Evolutionary conservation across 129 eudicot genomes (phyloP), one percentile per base, ranked within the genome.

Genomic region (Flaveria robusta): DNA sequence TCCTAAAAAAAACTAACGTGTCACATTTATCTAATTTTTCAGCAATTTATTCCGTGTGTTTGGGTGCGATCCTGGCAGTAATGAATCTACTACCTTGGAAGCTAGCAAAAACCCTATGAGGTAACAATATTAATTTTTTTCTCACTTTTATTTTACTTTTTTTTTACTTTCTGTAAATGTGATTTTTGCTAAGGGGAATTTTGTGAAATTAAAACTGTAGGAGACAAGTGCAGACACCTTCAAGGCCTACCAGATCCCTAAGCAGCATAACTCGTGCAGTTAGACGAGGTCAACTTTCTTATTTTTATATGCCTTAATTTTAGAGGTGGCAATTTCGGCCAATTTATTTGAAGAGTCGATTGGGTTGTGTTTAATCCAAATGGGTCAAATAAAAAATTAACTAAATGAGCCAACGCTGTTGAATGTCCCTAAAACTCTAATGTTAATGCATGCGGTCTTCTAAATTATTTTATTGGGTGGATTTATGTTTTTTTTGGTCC

Each of bases 101-200:
- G 98, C 98, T 60, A 91, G 97, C 92, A 94, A 91, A 89, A 89
- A 91, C 71, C 98, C 98, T 19, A 94, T 91, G 99, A 89, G 99
- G 99, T 94, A 83, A 24, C 19, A 16, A 9, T 13, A 22, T 56
- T 9, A 41, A n/a, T 19, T 15, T 37, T 37, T 56, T 20, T 11
- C 9, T 16, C 1, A 18, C 15, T 49, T 16, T 15, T 26, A 1
- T 27, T 19, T 2, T 27, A 51, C 2, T 3, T 15, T 12, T 31
- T n/a, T 37, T 8, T 66, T 2, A 8, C 18, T 18, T 49, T 24
- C 12, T 43, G 7, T 15, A 76, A 15, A 47, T 63, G 27, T 37
- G 82, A 46, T 13, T 68, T 52, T 68, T 52, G 50, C 19, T 51
- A 12, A 34, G 52, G 54, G 29, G 22, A 49, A 52, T 34, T 66